A percentile compares a stretch with the other conserved stretches of the same genome.
Conservation (phyloP, 176 grass and related monocot species). For the Typha latifolia region DNA sequence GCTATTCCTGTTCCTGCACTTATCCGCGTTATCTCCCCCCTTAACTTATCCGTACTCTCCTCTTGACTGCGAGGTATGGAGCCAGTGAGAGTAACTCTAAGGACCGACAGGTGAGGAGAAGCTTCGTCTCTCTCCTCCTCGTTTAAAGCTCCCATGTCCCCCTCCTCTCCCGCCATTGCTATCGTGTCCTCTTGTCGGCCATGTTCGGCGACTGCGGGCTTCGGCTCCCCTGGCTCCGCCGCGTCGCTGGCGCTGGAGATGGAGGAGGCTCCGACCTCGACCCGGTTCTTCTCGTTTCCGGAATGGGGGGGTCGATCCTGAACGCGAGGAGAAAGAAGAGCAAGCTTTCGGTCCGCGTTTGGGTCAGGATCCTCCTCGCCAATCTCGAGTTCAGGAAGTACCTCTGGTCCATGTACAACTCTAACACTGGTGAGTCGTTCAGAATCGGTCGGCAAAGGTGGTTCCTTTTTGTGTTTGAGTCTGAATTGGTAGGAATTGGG, state of each 20-base stretch:
- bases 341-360: conserved; percentile 46
- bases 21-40: not conserved
- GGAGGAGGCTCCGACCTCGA: conserved; percentile 19
- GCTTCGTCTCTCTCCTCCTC: too few relatives aligned
- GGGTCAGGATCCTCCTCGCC: conserved; percentile 81
- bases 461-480: not conserved
- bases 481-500: too few relatives aligned
- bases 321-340: conserved; percentile 57
- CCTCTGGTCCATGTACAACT: conserved; percentile 76
- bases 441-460: not conserved
- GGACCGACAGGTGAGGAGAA: not conserved
- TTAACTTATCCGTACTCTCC: not conserved
- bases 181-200: not conserved
- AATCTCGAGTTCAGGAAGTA: conserved; percentile 87
- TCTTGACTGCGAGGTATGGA: not conserved
- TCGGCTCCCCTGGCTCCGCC: conserved; percentile 36
- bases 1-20: not conserved
- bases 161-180: conserved; percentile 7
- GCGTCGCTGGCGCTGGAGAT: conserved; percentile 1
- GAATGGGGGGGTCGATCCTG: conserved; percentile 82
- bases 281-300: conserved; percentile 81
- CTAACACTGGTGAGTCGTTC: conserved; percentile 40
- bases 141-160: not conserved
- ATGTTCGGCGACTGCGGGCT: conserved; percentile 36
- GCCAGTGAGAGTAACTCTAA: too few relatives aligned